Conservation (phyloP, 2,329 filamentous ascomycete genomes). For the Teratosphaeria nubilosa region DNA sequence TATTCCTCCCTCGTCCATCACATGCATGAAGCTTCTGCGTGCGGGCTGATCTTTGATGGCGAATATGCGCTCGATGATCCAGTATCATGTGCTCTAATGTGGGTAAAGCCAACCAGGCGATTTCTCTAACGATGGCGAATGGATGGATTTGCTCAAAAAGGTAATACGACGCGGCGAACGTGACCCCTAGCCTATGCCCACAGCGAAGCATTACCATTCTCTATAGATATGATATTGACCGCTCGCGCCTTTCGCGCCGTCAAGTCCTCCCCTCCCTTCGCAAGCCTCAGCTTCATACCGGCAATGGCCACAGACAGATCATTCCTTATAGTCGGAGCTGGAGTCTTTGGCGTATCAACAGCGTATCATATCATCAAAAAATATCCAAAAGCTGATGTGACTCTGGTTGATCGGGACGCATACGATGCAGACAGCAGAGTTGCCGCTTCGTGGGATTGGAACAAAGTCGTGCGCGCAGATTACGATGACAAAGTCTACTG, state of each 20-base stretch:
- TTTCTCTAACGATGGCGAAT: not conserved
- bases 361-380: conserved; percentile 38
- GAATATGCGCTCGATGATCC: not conserved
- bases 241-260: too few species aligned
- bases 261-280: not conserved
- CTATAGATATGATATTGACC: not conserved
- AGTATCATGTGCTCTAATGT: not conserved
- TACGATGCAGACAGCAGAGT: conserved; percentile 24
- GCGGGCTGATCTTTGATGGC: too few species aligned
- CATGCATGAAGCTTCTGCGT: not conserved
- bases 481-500: conserved; percentile 57
- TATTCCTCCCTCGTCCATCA: not conserved
- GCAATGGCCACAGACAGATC: not conserved
- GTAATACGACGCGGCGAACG: not conserved
- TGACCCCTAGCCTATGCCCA: not conserved
- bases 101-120: not conserved
- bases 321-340: conserved; percentile 24
- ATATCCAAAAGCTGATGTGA: conserved; percentile 31
- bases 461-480: conserved; percentile 61
- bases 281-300: not conserved
- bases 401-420: conserved; percentile 30
- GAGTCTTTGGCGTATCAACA: conserved; percentile 47
- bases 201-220: too few species aligned
- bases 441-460: conserved; percentile 63
- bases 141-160: not conserved